Conservation (phyloP, 2,329 filamentous ascomycete species). For the Colletotrichum sp. region DNA sequence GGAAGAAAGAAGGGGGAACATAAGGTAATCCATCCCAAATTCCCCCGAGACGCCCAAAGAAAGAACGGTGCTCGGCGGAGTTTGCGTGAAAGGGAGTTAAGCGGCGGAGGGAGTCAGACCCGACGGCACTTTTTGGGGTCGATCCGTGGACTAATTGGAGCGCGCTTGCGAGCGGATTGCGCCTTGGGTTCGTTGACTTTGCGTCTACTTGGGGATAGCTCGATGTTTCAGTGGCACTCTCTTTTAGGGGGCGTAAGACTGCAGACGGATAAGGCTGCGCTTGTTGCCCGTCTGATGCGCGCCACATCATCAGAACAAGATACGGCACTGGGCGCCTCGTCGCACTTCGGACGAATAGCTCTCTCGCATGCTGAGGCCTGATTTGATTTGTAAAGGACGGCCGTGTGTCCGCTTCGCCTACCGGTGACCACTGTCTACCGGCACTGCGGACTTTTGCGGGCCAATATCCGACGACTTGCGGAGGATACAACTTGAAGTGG, state of each 20-base stretch:
- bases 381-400: constrained; percentile 16
- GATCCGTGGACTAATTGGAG: background rate
- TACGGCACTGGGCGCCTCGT: background rate
- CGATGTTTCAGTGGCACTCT: constrained; percentile 1
- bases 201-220: background rate
- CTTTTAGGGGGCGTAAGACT: background rate
- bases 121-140: background rate
- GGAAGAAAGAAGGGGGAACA: constrained; percentile 6
- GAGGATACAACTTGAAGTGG: background rate
- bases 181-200: background rate
- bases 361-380: background rate
- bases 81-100: constrained; percentile 1
- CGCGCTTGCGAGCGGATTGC: background rate
- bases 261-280: constrained; percentile 20
- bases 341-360: constrained; percentile 4
- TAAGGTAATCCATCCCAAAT: background rate
- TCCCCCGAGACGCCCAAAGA: background rate
- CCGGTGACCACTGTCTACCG: background rate
- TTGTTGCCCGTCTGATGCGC: constrained; percentile 5
- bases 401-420: background rate
- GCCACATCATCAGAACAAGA: constrained; percentile 13
- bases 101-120: background rate
- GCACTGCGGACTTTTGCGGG: background rate
- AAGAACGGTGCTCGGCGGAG: background rate
- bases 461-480: background rate